These are phyloP conservation scores for Zoysia pacifica DNA, from an alignment of 176 grass and related monocot species.

Conservation along the genomic window DNA sequence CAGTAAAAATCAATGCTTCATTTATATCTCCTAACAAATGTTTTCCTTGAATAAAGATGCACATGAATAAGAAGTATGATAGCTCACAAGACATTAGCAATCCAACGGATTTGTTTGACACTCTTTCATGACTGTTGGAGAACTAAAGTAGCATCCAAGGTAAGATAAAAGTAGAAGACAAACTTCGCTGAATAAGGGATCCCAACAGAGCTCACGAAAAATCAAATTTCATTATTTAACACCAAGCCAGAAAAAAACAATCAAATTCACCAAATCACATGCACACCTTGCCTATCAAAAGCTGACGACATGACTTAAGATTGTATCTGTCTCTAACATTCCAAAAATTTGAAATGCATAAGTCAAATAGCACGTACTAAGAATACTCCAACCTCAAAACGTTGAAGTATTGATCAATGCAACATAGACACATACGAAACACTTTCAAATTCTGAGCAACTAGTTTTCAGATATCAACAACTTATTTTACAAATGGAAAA, in stretches of 20 bases:
- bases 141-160: conserved; percentile 27
- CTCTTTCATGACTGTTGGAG: background rate
- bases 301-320: background rate
- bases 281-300: conserved; percentile 19
- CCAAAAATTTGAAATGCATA: background rate
- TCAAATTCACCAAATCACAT: conserved; percentile 4
- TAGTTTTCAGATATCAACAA: conserved; percentile 19
- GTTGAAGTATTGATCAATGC: conserved; percentile 15
- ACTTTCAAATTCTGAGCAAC: background rate
- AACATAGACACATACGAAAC: background rate
- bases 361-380: background rate
- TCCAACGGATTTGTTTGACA: conserved; percentile 10
- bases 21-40: conserved; percentile 7
- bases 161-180: conserved; percentile 7
- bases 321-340: conserved; percentile 10
- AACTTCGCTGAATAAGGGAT: background rate
- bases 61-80: background rate
- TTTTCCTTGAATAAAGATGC: conserved; percentile 17
- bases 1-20: background rate
- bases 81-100: conserved; percentile 13
- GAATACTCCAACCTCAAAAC: background rate
- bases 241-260: conserved; percentile 18
- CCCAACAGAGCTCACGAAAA: background rate
- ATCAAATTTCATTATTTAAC: conserved; percentile 7
- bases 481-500: conserved; percentile 7